Base-by-base conservation (phyloP, 1,139 yeast genomes). In the Geotrichum klebahnii region DNA sequence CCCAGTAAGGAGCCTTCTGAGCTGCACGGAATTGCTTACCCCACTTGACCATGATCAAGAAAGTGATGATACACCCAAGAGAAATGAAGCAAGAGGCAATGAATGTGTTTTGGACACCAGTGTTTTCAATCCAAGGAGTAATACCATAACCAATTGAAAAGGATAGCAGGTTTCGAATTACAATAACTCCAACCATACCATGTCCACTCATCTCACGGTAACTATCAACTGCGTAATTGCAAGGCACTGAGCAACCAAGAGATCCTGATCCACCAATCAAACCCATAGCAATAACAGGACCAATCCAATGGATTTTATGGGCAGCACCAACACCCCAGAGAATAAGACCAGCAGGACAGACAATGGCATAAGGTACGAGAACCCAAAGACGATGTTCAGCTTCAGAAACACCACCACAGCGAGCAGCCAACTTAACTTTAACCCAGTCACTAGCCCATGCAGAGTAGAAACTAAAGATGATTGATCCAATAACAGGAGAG, bases 311-410 rank as follows among this genome's bases (percentile, higher is more conserved):
- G 53, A 78, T 66, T 31, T 71, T 71, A 52, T 78, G 80, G 12
- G 82, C 84, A 5, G 82, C 75, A 17, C 95, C 95, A 33, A 84
- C 81, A 37, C 95, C 95, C 72, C 86, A 86, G 73, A 86, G 73
- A 56, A 86, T 71, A 51, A 85, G 68, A 4, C 94, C 95, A 6
- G 76, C 70, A 1, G 95, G 90, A 8, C 87, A 81, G 29, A 84
- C 70, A 51, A 85, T 64, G 50, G 81, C 78, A 14, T 88, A 79
- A 24, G 80, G 72, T 52, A 80, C 71, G 35, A 84, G 70, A 53
- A 84, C 80, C 77, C 84, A 84, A 41, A 86, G 71, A 61, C 94
- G 74, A 66, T 75, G 82, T 65, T 86, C 95, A 2, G 94, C 89
- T 64, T 86, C 95, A 56, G 77, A 74, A 33, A 82, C 66, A 47